A percentile compares a stretch with the other conserved stretches of the same genome.
Conservation (phyloP, 345 rosid genomes). For the Camelina neglecta region DNA sequence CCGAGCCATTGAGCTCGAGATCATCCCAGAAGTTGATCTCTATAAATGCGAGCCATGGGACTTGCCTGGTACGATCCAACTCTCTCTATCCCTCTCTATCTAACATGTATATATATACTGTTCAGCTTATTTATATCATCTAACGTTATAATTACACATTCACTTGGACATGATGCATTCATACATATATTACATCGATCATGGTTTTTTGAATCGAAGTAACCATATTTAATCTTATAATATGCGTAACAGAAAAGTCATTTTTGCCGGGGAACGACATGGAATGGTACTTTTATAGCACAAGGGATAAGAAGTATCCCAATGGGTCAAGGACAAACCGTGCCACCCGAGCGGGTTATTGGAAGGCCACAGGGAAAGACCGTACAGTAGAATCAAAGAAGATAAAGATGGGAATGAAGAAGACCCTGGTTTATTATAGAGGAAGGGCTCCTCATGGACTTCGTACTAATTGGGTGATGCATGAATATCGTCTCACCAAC, state of each 20-base stretch:
- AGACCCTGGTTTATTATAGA: conserved; percentile 74
- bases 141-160: neutral
- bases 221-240: neutral
- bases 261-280: conserved; percentile 72
- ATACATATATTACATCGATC: neutral
- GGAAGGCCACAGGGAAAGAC: conserved; percentile 88
- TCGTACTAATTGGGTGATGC: conserved; percentile 83
- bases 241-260: conserved; percentile 59
- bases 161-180: neutral
- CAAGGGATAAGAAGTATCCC: conserved; percentile 79
- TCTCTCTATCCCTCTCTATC: neutral
- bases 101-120: neutral
- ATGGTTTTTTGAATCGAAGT: neutral
- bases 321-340: conserved; percentile 81
- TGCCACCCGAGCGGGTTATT: conserved; percentile 72
- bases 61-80: conserved; percentile 59
- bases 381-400: conserved; percentile 57
- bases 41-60: conserved; percentile 89
- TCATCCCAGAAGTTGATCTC: conserved; percentile 80
- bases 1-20: conserved; percentile 68
- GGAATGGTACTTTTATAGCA: conserved; percentile 87
- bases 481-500: conserved; percentile 65
- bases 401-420: conserved; percentile 69
- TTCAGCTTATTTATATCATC: neutral
- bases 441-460: conserved; percentile 76